phyloP scores from a whole-genome alignment of 805 yeast genomes.

The Wickerhamomyces xylosicus region DNA sequence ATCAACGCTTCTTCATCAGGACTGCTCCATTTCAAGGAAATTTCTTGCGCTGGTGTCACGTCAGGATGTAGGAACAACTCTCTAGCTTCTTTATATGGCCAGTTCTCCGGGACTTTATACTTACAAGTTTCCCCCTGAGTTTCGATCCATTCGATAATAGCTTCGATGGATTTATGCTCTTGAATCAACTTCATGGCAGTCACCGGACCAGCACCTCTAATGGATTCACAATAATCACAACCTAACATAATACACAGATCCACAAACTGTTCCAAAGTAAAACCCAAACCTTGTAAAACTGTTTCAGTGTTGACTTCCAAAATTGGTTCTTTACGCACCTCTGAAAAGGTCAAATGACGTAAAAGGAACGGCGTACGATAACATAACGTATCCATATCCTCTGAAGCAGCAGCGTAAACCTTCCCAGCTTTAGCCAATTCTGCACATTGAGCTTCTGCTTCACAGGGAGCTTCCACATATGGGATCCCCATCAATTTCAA shows the following conservation, averaged over 20 bases:
- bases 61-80: constrained; percentile 79
- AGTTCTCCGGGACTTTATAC: constrained; percentile 81
- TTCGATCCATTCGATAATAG: constrained; percentile 56
- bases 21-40: constrained; percentile 74
- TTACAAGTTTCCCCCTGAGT: constrained; percentile 37
- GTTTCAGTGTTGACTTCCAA: constrained; percentile 64
- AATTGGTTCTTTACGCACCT: constrained; percentile 86
- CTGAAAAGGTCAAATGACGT: constrained; percentile 89
- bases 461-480: constrained; percentile 87
- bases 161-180: constrained; percentile 76
- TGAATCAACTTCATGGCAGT: constrained; percentile 84
- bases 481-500: constrained; percentile 92
- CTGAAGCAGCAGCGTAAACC: constrained; percentile 95
- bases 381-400: constrained; percentile 97
- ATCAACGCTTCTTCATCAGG: constrained; percentile 83
- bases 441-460: constrained; percentile 99
- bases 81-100: constrained; percentile 89
- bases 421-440: constrained; percentile 81
- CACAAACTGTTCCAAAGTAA: constrained; percentile 64
- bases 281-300: constrained; percentile 69
- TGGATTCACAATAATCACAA: constrained; percentile 95
- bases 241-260: constrained; percentile 92
- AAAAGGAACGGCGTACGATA: constrained; percentile 77
- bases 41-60: constrained; percentile 47
- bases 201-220: constrained; percentile 92